Percentiles rank a stretch among this genome's conserved stretches.
Conservation (phyloP, 805 yeast species). For the Phaffomyces thermotolerans region DNA sequence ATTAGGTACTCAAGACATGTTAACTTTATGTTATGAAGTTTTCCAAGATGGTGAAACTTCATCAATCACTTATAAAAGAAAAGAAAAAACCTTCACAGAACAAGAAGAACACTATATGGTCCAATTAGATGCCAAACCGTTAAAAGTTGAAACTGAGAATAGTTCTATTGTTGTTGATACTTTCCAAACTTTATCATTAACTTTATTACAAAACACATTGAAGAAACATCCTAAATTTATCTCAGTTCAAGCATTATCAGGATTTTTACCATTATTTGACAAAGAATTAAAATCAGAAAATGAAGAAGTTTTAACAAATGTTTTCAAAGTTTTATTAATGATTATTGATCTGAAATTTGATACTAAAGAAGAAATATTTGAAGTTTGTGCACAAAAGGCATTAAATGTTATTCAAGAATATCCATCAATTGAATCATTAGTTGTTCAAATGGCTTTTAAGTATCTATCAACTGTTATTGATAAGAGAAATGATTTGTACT, state of each 20-base stretch:
- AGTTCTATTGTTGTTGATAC: slow-evolving; percentile 46
- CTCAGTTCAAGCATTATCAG: slow-evolving; percentile 52
- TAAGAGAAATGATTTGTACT: slow-evolving; percentile 53
- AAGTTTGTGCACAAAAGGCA: slow-evolving; percentile 52
- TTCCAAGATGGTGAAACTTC: slow-evolving; percentile 43
- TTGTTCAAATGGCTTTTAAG: slow-evolving; percentile 74
- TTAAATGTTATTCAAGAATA: slow-evolving; percentile 62
- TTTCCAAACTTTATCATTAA: slow-evolving; percentile 70
- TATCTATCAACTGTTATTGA: slow-evolving; percentile 67
- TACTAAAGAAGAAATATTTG: slow-evolving; percentile 42
- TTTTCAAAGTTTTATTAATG: slow-evolving; percentile 55
- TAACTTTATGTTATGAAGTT: slow-evolving; percentile 69
- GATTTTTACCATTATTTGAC: slow-evolving; percentile 69
- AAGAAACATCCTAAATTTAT: slow-evolving; percentile 53
- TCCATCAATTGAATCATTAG: slow-evolving; percentile 69
- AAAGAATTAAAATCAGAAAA: slow-evolving; percentile 54
- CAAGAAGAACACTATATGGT: slow-evolving; percentile 66
- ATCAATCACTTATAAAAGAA: background rate
- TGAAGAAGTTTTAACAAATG: slow-evolving; percentile 69
- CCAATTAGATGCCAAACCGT: slow-evolving; percentile 55
- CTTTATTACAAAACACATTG: slow-evolving; percentile 65
- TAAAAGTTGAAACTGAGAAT: slow-evolving; percentile 46
- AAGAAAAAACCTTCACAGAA: slow-evolving; percentile 4
- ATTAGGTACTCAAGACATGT: slow-evolving; percentile 46
- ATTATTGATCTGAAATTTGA: slow-evolving; percentile 58